These are phyloP conservation scores for Vanderwaltozyma yarrowii DNA, from an alignment of 805 yeast species.

Conservation along the genomic window DNA sequence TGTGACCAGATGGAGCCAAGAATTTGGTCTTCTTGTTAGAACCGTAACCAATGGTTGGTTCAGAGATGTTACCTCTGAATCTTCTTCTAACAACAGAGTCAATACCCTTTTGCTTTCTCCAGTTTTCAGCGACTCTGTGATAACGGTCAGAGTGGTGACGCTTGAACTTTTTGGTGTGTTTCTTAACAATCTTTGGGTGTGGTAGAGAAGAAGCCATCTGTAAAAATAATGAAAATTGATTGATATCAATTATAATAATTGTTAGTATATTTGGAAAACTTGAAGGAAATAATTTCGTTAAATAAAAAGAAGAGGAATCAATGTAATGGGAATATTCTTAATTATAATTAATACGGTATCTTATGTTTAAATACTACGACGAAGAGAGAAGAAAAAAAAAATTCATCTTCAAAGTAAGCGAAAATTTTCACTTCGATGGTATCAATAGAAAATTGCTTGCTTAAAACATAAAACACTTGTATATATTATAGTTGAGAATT, in stretches of 20 bases:
- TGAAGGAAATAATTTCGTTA: not conserved
- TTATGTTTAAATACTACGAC: too few relatives aligned
- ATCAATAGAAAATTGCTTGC: too few relatives aligned
- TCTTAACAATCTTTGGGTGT: constrained; percentile 99
- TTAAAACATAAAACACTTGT: too few relatives aligned
- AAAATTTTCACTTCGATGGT: too few relatives aligned
- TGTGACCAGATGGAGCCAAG: constrained; percentile 97
- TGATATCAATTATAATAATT: constrained; percentile 4
- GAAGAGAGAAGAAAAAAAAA: too few relatives aligned
- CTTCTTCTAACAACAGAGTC: constrained; percentile 99
- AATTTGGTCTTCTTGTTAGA: constrained; percentile 98
- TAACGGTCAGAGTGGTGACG: constrained; percentile 99
- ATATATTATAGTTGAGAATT: too few relatives aligned
- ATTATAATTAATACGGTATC: too few relatives aligned
- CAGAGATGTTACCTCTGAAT: constrained; percentile 98
- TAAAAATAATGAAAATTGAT: constrained; percentile 4
- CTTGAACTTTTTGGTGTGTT: constrained; percentile 98
- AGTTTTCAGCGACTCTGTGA: constrained; percentile 94
- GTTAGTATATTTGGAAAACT: not conserved
- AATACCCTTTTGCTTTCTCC: constrained; percentile 99
- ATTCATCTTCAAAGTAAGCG: too few relatives aligned
- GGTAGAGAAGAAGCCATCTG: constrained; percentile 94
- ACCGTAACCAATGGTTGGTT: constrained; percentile 99
- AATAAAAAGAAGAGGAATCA: too few relatives aligned
- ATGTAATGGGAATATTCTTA: too few relatives aligned